phyloP scores from a whole-genome alignment of 176 grass and related monocot genomes.

The sorghum (Sorghum bicolor) region DNA sequence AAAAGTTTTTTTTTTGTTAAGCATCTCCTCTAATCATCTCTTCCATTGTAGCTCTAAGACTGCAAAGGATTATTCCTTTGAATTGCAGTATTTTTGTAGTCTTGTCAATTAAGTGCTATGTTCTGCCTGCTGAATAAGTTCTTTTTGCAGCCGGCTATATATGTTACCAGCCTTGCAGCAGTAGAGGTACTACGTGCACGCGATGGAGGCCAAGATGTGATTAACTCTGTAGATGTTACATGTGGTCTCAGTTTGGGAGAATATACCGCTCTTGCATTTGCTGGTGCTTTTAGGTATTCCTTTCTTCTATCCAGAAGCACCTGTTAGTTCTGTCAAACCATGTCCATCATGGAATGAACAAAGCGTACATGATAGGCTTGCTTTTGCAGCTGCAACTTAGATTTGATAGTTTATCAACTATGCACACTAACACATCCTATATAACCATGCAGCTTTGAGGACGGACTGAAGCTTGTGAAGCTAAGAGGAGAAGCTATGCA shows the following conservation, averaged over 20 bases:
- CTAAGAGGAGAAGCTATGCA: slow-evolving; percentile 99
- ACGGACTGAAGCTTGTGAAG: slow-evolving; percentile 99
- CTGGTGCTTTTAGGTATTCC: slow-evolving; percentile 90
- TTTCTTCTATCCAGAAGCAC: not conserved
- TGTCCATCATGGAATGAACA: not conserved
- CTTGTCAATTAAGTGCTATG: not conserved
- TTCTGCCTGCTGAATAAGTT: slow-evolving; percentile 22
- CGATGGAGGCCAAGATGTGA: slow-evolving; percentile 73
- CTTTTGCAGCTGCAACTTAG: not conserved
- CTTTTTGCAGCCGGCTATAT: slow-evolving; percentile 88
- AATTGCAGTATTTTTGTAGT: not conserved
- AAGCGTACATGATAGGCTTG: not conserved
- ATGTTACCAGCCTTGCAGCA: slow-evolving; percentile 92
- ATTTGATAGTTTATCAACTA: not conserved
- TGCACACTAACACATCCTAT: slow-evolving; percentile 15
- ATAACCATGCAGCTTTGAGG: slow-evolving; percentile 74
- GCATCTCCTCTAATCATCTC: not conserved
- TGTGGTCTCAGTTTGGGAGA: slow-evolving; percentile 97
- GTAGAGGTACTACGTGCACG: slow-evolving; percentile 73
- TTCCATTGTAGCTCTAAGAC: not conserved
- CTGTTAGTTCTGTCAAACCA: not conserved
- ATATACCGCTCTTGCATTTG: slow-evolving; percentile 94
- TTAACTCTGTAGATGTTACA: slow-evolving; percentile 76
- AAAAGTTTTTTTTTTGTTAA: not conserved
- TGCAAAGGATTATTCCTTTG: not conserved